Conservation (phyloP, 257 asterid species). For the Knoxia roxburghii region DNA sequence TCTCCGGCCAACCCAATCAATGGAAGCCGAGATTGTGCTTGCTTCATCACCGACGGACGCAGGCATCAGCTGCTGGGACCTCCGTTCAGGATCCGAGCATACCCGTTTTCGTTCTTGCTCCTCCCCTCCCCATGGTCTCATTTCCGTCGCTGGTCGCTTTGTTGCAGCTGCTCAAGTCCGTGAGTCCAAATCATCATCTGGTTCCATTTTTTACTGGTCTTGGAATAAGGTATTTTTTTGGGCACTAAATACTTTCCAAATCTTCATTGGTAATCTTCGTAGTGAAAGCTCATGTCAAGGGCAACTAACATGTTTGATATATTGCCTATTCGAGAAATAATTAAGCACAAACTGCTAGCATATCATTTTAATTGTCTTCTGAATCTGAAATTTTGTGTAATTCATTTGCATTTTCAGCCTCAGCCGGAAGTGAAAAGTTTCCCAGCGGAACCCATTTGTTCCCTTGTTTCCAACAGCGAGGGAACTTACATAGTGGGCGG, state of each 20-base stretch:
- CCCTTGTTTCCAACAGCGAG: conserved; percentile 60
- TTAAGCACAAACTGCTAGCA: neutral
- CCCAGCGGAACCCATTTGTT: conserved; percentile 63
- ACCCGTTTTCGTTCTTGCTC: conserved; percentile 66
- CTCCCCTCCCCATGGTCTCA: conserved; percentile 70
- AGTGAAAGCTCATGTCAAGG: neutral
- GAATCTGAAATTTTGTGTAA: neutral
- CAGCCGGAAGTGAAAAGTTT: conserved; percentile 82
- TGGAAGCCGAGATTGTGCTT: conserved; percentile 60
- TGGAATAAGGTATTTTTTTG: conserved; percentile 64
- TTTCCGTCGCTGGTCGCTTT: conserved; percentile 62
- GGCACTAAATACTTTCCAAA: neutral
- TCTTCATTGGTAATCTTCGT: neutral
- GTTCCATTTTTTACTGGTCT: conserved; percentile 74
- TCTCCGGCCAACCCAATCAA: conserved; percentile 1
- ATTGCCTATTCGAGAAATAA: conserved; percentile 15
- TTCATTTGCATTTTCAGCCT: conserved; percentile 46
- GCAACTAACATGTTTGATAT: conserved; percentile 21
- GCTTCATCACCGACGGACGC: conserved; percentile 86
- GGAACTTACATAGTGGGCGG: conserved; percentile 86
- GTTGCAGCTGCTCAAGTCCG: conserved; percentile 79
- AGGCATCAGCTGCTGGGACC: conserved; percentile 92
- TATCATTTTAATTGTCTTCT: neutral
- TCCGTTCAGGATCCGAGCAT: conserved; percentile 64
- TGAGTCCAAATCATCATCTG: conserved; percentile 55